These are phyloP conservation scores for Thermomucor indicae-seudaticae DNA, from an alignment of 371 early-diverging fungal species.

Conservation along the genomic window DNA sequence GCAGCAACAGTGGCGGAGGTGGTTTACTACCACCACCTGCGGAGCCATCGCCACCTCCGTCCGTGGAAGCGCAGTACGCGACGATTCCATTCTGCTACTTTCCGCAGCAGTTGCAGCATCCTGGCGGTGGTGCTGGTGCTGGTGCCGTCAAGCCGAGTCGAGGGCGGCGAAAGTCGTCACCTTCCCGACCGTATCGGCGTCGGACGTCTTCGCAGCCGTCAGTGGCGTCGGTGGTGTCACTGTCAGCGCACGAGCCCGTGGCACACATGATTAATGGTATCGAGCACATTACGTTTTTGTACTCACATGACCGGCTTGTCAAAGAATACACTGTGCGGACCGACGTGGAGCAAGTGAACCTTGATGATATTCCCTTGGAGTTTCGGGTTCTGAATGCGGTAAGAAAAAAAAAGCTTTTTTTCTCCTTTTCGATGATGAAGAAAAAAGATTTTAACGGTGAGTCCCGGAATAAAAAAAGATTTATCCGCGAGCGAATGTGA, in stretches of 20 bases:
- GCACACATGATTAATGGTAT: constrained; percentile 45
- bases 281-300: constrained; percentile 63
- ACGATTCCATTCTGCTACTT: neutral
- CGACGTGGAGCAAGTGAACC: constrained; percentile 64
- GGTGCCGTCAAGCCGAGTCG: neutral
- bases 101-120: neutral
- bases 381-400: constrained; percentile 73
- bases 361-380: constrained; percentile 56
- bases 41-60: neutral
- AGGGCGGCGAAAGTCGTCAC: constrained; percentile 3
- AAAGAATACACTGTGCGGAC: constrained; percentile 74
- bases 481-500: constrained; percentile 80
- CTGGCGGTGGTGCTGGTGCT: neutral
- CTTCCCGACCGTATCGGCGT: constrained; percentile 16
- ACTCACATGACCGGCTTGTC: constrained; percentile 59
- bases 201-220: constrained; percentile 39
- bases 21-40: no score
- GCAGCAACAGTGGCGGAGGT: no score
- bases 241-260: constrained; percentile 50
- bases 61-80: neutral
- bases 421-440: no score
- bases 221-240: constrained; percentile 45
- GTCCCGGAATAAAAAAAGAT: no score
- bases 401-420: constrained; percentile 9
- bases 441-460: no score